Evolutionary conservation across 768 basidiomycete species (phyloP).

Genomic region (Lactarius psammicola): DNA sequence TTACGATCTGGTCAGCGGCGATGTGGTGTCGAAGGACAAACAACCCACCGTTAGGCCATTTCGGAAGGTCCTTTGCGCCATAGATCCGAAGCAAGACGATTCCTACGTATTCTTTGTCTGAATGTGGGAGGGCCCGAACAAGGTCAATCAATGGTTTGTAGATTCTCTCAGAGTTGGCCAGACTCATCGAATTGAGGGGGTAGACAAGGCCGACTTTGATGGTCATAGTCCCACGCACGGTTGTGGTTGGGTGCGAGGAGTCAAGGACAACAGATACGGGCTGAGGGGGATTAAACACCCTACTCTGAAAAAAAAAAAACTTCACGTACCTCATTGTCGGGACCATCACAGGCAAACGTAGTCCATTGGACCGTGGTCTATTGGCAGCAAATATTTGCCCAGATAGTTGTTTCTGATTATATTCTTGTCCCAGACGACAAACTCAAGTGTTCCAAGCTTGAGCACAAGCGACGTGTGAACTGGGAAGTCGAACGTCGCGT

Average conservation of each 20-base stretch:
- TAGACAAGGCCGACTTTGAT: background rate
- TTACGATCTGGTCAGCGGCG: slow-evolving; percentile 32
- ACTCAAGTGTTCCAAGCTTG: background rate
- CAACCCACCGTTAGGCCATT: slow-evolving; percentile 77
- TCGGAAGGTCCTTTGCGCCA: slow-evolving; percentile 78
- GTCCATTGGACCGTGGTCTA: background rate
- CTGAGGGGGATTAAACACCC: background rate
- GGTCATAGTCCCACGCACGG: background rate
- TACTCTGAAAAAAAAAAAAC: too few relatives aligned
- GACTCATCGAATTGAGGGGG: background rate
- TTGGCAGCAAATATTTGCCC: background rate
- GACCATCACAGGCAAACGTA: background rate
- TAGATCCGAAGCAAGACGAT: slow-evolving; percentile 94
- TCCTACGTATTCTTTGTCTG: slow-evolving; percentile 67
- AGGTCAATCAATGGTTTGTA: background rate
- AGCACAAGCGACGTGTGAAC: background rate
- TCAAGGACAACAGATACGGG: background rate
- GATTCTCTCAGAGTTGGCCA: background rate
- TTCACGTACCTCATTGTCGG: background rate
- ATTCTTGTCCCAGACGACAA: background rate
- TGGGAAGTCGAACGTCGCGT: background rate
- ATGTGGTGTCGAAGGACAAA: background rate
- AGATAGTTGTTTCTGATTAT: background rate
- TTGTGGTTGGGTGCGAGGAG: background rate
- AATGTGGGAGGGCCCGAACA: too few relatives aligned